Percentiles rank a stretch among this genome's conserved stretches.
Evolutionary conservation across 225 moss, liverwort and hornwort species (phyloP).

Genomic region (Antitrichia curtipendula): DNA sequence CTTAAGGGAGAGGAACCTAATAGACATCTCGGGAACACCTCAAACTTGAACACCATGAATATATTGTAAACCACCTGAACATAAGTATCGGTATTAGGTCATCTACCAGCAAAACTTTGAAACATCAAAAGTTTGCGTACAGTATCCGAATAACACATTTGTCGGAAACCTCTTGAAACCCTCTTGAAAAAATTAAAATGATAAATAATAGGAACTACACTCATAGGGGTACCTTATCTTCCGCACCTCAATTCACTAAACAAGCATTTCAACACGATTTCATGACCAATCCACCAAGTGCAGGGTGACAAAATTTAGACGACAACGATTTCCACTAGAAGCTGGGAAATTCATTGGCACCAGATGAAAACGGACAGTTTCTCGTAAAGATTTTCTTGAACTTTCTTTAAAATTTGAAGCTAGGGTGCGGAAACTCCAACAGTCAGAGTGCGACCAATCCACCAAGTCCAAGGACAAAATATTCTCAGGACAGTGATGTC

Average conservation of each 20-base stretch:
- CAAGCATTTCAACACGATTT: background rate
- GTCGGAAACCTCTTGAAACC: too few relatives aligned
- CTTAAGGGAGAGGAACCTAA: too few relatives aligned
- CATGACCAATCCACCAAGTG: background rate
- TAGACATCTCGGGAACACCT: background rate
- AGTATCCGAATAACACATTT: background rate
- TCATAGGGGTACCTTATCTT: background rate
- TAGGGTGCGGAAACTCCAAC: background rate
- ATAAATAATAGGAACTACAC: background rate
- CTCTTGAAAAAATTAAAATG: background rate
- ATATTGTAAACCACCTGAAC: background rate
- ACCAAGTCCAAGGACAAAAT: background rate
- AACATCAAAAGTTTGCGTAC: background rate
- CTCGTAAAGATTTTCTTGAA: background rate
- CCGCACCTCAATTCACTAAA: background rate
- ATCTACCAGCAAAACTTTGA: background rate
- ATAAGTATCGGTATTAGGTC: background rate
- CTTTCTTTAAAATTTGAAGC: background rate
- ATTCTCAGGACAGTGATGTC: background rate
- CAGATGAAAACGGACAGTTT: background rate
- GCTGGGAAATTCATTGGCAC: background rate
- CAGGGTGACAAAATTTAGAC: background rate
- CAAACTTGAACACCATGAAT: background rate
- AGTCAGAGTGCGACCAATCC: background rate
- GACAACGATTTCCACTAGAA: background rate